Base-by-base conservation (phyloP, 257 asterid genomes). In the Marsdenia floribunda region DNA sequence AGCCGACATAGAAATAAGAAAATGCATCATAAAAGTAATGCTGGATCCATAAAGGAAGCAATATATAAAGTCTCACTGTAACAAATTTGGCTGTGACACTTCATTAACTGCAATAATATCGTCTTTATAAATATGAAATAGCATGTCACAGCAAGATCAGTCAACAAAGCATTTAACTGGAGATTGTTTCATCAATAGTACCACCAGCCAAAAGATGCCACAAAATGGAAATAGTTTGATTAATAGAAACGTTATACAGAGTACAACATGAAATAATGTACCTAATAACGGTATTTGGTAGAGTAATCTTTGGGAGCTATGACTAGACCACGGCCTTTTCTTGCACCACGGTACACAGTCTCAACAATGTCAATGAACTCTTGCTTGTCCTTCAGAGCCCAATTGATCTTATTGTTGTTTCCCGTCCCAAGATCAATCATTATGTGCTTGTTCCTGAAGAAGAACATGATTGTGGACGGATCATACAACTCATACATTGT, bases 251-350 rank as follows among this genome's bases (percentile, higher is more conserved):
- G 19, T 59, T 24, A 60, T 24, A 60, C 40, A 11, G 19, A 59
- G 40, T 26, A 24, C 37, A 26, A 24, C 33, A 15, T 12, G 66
- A 37, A 1, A 35, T 1, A 13, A 18, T 14, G 13, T 21, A 19
- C 80, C 82, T 74, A 89, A 35, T 91, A 91, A 35, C 98, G 96
- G 67, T 93, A 93, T 80, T 93, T 93, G 82, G 98, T 93, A 82
- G 98, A 93, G 89, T 93, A 94, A 80, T 94, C 98, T 79, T 94
- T 94, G 2, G 98, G 98, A 29, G 98, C 98, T 76, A 94, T 94
- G 73, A 94, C 99, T 6, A 94, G 93, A 86, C 64, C 97, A 12
- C 97, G 93, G 1, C 97, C 98, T 82, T 91, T 94, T 81, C 99
- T 88, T 42, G 97, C 97, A 6, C 99, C 99, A 42, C 97, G 97